Conservation (phyloP, 306 rosid genomes). For the Fragaria nilgerrensis region DNA sequence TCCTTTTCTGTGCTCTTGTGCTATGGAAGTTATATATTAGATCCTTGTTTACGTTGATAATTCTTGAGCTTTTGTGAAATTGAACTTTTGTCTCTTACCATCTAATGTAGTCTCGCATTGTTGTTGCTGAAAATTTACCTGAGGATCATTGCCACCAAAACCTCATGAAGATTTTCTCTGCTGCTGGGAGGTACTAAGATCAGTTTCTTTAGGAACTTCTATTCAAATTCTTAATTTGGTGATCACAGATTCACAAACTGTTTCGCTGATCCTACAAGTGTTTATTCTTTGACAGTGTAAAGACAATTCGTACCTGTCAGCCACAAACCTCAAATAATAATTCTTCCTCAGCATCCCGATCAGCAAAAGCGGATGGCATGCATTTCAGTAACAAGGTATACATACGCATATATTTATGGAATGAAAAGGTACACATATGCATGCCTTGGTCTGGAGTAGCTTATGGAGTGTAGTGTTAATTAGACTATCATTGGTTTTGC, state of each 20-base stretch:
- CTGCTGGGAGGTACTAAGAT: constrained; percentile 79
- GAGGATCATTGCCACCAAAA: constrained; percentile 99
- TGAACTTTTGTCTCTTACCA: neutral
- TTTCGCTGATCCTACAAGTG: constrained; percentile 12
- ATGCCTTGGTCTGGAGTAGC: neutral
- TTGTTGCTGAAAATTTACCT: constrained; percentile 94
- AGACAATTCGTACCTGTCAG: constrained; percentile 92
- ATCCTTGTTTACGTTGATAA: constrained; percentile 23
- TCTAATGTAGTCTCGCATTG: constrained; percentile 71
- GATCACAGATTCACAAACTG: neutral
- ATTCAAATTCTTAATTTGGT: neutral
- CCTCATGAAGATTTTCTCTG: constrained; percentile 88
- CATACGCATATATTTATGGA: neutral
- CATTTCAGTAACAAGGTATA: constrained; percentile 76
- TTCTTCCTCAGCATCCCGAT: constrained; percentile 67
- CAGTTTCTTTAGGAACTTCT: neutral
- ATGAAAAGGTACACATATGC: neutral
- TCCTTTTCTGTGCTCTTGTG: neutral
- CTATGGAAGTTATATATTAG: too few species aligned
- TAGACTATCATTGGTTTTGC: neutral
- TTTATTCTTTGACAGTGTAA: constrained; percentile 61
- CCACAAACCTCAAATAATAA: constrained; percentile 74
- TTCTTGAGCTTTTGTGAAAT: constrained; percentile 5
- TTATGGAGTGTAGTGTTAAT: neutral
- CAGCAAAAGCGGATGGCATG: constrained; percentile 72